These are phyloP conservation scores for Alternaria ventricosa DNA, from an alignment of 2,329 filamentous ascomycete species.

Conservation along the genomic window DNA sequence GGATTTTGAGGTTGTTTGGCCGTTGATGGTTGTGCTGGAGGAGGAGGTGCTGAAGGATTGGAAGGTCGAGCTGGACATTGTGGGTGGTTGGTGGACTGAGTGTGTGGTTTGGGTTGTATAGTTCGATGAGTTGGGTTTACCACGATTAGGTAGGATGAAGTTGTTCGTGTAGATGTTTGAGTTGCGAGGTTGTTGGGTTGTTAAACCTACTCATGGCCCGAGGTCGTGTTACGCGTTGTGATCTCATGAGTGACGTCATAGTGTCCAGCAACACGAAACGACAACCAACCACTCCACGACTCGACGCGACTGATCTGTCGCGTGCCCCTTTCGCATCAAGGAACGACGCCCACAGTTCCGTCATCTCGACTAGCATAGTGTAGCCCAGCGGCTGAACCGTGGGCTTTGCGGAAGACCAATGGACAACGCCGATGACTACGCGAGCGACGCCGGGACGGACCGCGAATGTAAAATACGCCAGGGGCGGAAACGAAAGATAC, in stretches of 20 bases:
- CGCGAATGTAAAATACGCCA: too few relatives aligned
- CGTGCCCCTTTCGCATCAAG: too few relatives aligned
- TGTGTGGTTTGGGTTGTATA: neutral
- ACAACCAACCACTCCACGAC: too few relatives aligned
- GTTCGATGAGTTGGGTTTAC: neutral
- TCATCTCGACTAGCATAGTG: too few relatives aligned
- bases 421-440: too few relatives aligned
- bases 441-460: too few relatives aligned
- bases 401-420: too few relatives aligned
- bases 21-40: slow-evolving; percentile 35
- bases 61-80: slow-evolving; percentile 27
- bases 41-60: slow-evolving; percentile 36
- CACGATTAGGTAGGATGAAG: too few relatives aligned
- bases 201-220: neutral
- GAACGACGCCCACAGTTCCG: too few relatives aligned
- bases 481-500: too few relatives aligned
- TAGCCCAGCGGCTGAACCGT: too few relatives aligned
- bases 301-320: too few relatives aligned
- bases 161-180: neutral
- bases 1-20: slow-evolving; percentile 33
- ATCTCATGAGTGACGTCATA: slow-evolving; percentile 24
- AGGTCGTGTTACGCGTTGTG: slow-evolving; percentile 4
- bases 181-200: neutral
- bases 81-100: neutral
- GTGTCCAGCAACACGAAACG: neutral